Conservation (phyloP, 495 filamentous ascomycete species). For the Neurospora sp. region DNA sequence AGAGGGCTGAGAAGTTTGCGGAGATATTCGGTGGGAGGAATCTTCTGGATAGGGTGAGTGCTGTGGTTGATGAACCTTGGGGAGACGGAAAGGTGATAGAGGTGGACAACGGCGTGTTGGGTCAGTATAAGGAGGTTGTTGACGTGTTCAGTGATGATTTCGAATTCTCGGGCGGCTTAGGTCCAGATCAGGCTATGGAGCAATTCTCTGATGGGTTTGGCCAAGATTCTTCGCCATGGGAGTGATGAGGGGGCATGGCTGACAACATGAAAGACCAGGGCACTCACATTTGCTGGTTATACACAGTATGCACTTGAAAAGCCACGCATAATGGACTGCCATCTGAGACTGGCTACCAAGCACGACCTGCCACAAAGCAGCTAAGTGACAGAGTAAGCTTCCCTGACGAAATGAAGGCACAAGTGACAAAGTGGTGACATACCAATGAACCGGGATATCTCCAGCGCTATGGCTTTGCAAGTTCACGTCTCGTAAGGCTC, state of each 20-base stretch:
- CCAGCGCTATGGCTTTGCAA: background rate
- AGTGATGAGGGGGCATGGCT: background rate
- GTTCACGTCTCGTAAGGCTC: background rate
- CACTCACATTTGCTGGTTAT: background rate
- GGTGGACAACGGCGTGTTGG: background rate
- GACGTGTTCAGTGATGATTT: background rate
- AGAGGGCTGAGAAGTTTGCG: slow-evolving; percentile 36
- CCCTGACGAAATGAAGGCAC: background rate
- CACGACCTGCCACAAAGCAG: background rate
- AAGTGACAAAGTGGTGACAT: background rate
- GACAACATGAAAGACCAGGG: background rate
- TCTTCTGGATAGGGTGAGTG: slow-evolving; percentile 41
- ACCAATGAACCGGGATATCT: background rate
- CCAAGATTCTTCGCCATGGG: background rate
- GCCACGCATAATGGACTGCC: background rate
- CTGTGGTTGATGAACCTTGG: slow-evolving; percentile 28
- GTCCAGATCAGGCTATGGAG: background rate
- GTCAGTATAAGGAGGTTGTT: background rate
- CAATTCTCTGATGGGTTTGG: background rate
- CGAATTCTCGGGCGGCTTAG: background rate
- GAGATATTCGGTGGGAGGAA: slow-evolving; percentile 41
- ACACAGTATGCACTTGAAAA: background rate
- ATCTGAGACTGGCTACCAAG: background rate
- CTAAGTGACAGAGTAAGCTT: background rate
- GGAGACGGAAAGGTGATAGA: slow-evolving; percentile 3